Conservation (phyloP, 495 filamentous ascomycete species). For the Lophiotrema nucula region DNA sequence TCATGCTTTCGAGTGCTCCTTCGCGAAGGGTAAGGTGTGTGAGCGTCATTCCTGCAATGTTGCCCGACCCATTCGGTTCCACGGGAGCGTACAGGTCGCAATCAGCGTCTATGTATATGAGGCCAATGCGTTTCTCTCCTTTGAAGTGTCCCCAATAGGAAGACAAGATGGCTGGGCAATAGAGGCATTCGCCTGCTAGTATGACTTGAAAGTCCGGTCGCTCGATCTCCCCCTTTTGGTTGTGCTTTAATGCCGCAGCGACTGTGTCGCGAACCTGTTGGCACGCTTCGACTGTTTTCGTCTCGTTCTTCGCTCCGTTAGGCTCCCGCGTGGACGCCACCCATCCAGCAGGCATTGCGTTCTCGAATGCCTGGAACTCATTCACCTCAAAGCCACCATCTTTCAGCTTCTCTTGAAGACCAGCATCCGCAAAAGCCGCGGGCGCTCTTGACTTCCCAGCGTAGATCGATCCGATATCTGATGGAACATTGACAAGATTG, state of each 20-base stretch:
- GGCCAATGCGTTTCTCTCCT: slow-evolving; percentile 18
- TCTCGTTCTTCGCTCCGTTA: slow-evolving; percentile 23
- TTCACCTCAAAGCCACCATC: slow-evolving; percentile 8
- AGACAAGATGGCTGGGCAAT: slow-evolving; percentile 20
- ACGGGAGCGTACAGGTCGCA: slow-evolving; percentile 14
- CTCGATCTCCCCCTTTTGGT: not conserved
- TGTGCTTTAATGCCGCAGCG: not conserved
- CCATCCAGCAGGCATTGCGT: slow-evolving; percentile 9
- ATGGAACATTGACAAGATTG: slow-evolving; percentile 21
- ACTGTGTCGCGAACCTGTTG: slow-evolving; percentile 11
- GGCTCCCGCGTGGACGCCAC: slow-evolving; percentile 16
- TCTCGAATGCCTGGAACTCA: slow-evolving; percentile 7
- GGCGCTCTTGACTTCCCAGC: slow-evolving; percentile 27
- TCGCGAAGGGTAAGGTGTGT: slow-evolving; percentile 24
- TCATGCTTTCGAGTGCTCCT: slow-evolving; percentile 27
- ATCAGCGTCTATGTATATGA: slow-evolving; percentile 26
- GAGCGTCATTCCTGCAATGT: slow-evolving; percentile 28
- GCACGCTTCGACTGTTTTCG: slow-evolving; percentile 14
- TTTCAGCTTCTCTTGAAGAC: slow-evolving; percentile 10
- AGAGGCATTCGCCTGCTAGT: slow-evolving; percentile 20
- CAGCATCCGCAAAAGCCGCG: slow-evolving; percentile 11
- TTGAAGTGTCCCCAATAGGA: slow-evolving; percentile 10
- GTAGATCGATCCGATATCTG: slow-evolving; percentile 26
- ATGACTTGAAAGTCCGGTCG: slow-evolving; percentile 7
- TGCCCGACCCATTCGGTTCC: slow-evolving; percentile 18